Percentiles rank a stretch among this genome's conserved stretches.
Conservation (phyloP, 257 asterid genomes). For the Solanum arcanum region DNA sequence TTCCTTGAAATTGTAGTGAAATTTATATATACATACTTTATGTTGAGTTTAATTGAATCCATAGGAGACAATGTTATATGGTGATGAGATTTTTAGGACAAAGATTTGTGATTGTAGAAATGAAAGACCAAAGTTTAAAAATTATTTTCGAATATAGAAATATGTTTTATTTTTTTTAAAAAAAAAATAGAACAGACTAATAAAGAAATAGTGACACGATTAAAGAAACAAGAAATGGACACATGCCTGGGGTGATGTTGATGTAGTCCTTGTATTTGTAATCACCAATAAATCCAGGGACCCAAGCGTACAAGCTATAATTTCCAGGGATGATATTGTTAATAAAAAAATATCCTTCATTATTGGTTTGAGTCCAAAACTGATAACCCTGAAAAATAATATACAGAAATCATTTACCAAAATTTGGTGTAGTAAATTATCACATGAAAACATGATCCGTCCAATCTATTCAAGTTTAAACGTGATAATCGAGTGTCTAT, state of each 20-base stretch:
- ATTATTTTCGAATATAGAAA: neutral
- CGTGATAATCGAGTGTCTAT: neutral
- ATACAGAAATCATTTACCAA: neutral
- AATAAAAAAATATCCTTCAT: neutral
- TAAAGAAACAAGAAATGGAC: neutral
- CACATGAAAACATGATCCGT: neutral
- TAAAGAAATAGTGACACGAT: neutral
- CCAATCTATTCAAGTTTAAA: neutral
- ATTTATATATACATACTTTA: neutral
- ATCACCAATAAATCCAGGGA: slow-evolving; percentile 5
- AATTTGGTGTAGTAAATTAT: neutral
- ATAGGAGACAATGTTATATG: neutral
- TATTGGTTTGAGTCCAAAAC: slow-evolving; percentile 3
- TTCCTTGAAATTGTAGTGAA: neutral
- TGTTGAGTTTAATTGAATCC: neutral
- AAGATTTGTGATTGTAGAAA: neutral
- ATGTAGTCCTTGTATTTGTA: neutral
- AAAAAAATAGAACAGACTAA: neutral
- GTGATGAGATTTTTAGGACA: neutral
- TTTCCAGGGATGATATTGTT: slow-evolving; percentile 1
- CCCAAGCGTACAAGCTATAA: slow-evolving; percentile 4
- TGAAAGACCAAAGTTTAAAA: neutral
- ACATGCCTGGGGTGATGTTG: neutral
- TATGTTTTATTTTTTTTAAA: accelerated
- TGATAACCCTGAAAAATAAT: neutral